phyloP scores from a whole-genome alignment of 2,329 filamentous ascomycete genomes.

The Penicillium olsonii region DNA sequence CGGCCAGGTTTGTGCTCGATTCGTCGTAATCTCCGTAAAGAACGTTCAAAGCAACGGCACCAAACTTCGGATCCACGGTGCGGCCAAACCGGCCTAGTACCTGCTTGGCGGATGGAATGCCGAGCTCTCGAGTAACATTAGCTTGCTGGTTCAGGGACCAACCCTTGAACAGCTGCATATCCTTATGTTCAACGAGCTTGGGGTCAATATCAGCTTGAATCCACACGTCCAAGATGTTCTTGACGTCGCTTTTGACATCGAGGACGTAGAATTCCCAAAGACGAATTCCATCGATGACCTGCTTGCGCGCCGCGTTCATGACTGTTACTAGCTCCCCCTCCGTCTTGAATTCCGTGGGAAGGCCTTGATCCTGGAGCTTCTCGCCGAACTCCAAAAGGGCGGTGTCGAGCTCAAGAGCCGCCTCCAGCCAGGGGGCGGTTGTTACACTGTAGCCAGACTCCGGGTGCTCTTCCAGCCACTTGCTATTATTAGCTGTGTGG shows the following conservation, averaged over 20 bases:
- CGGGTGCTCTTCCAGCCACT: constrained; percentile 91
- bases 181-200: constrained; percentile 13
- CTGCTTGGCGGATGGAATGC: constrained; percentile 68
- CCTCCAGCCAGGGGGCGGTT: constrained; percentile 74
- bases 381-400: constrained; percentile 68
- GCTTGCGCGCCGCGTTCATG: constrained; percentile 80
- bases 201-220: constrained; percentile 40
- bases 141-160: constrained; percentile 62
- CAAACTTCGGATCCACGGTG: constrained; percentile 66
- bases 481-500: constrained; percentile 93
- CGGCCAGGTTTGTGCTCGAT: constrained; percentile 41
- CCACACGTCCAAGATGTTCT: constrained; percentile 73
- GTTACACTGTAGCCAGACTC: constrained; percentile 93
- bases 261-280: constrained; percentile 94
- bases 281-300: constrained; percentile 74
- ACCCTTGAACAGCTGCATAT: constrained; percentile 53
- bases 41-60: constrained; percentile 67
- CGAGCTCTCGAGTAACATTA: constrained; percentile 65
- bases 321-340: constrained; percentile 74
- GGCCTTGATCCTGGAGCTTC: constrained; percentile 64
- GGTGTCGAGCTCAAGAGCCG: constrained; percentile 73
- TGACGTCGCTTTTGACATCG: constrained; percentile 71
- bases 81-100: constrained; percentile 80
- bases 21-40: constrained; percentile 69
- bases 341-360: constrained; percentile 72